Conservation (phyloP, 1,284 basidiomycete genomes). For the Papiliotrema laurentii region DNA sequence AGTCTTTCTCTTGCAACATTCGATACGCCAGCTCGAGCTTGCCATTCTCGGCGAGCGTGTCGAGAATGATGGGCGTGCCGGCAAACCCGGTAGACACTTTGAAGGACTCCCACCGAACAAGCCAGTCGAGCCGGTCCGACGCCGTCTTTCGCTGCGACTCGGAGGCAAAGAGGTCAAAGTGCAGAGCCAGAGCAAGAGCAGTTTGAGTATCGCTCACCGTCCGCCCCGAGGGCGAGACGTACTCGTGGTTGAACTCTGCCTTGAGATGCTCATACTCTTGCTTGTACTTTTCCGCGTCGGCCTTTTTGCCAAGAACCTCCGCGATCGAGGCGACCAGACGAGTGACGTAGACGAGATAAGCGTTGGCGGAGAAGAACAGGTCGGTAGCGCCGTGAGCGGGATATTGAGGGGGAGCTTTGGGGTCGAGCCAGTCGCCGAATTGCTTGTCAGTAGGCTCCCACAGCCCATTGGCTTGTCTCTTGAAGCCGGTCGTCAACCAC, state of each 20-base stretch:
- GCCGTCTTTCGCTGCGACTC: conserved; percentile 1
- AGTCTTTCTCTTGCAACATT: conserved; percentile 34
- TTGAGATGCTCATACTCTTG: conserved; percentile 5
- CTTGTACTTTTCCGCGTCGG: conserved; percentile 10
- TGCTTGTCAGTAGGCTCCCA: conserved; percentile 17
- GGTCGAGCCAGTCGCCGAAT: conserved; percentile 30
- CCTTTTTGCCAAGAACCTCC: conserved; percentile 10
- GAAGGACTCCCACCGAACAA: conserved; percentile 20
- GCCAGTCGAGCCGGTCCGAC: conserved; percentile 12
- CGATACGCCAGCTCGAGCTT: conserved; percentile 30
- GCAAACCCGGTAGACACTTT: conserved; percentile 32
- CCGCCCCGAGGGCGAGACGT: conserved; percentile 17
- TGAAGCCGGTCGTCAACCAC: conserved; percentile 30
- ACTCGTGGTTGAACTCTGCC: conserved; percentile 19
- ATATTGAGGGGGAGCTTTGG: conserved; percentile 14
- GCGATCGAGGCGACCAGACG: conserved; percentile 12
- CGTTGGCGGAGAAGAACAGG: conserved; percentile 21
- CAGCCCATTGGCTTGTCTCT: conserved; percentile 11
- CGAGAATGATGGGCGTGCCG: conserved; percentile 33
- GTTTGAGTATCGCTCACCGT: conserved; percentile 24
- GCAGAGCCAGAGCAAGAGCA: conserved; percentile 15
- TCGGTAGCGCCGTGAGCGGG: conserved; percentile 13
- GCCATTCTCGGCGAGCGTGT: conserved; percentile 18
- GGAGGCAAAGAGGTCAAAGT: conserved; percentile 16
- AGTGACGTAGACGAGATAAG: conserved; percentile 20